phyloP scores from a whole-genome alignment of 1,139 yeast species.

The Suhomyces wounanorum region DNA sequence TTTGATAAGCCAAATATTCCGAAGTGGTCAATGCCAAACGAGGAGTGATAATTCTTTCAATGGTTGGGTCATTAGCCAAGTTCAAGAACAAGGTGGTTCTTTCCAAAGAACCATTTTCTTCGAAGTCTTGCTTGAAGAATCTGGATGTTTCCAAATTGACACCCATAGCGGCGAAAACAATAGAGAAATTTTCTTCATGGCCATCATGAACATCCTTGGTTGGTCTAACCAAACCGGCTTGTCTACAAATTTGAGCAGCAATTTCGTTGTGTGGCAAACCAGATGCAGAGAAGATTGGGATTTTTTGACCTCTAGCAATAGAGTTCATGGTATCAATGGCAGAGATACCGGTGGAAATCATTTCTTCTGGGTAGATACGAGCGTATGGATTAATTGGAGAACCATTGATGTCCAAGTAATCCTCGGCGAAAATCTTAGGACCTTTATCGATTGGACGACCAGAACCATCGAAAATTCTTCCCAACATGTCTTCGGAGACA shows the following conservation, averaged over 20 bases:
- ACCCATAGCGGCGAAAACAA: constrained; percentile 99
- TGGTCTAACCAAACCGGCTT: constrained; percentile 98
- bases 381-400: constrained; percentile 98
- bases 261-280: constrained; percentile 99
- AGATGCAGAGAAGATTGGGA: constrained; percentile 97
- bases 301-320: constrained; percentile 99
- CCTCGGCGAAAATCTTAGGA: constrained; percentile 97
- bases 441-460: constrained; percentile 99
- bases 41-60: constrained; percentile 98
- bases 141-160: constrained; percentile 89
- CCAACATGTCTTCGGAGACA: constrained; percentile 95
- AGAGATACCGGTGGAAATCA: constrained; percentile 98
- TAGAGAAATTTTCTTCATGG: constrained; percentile 98
- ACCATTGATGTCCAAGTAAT: constrained; percentile 95
- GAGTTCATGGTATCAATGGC: constrained; percentile 99
- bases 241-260: constrained; percentile 99
- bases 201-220: constrained; percentile 99
- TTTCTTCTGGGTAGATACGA: constrained; percentile 98
- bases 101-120: constrained; percentile 97
- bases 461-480: constrained; percentile 98
- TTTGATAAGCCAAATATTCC: constrained; percentile 96
- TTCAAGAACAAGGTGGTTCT: constrained; percentile 95
- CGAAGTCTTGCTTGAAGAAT: constrained; percentile 97
- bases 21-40: constrained; percentile 99
- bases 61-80: constrained; percentile 98